Conservation (phyloP, 2,329 filamentous ascomycete genomes). For the Colletotrichum truncatum region DNA sequence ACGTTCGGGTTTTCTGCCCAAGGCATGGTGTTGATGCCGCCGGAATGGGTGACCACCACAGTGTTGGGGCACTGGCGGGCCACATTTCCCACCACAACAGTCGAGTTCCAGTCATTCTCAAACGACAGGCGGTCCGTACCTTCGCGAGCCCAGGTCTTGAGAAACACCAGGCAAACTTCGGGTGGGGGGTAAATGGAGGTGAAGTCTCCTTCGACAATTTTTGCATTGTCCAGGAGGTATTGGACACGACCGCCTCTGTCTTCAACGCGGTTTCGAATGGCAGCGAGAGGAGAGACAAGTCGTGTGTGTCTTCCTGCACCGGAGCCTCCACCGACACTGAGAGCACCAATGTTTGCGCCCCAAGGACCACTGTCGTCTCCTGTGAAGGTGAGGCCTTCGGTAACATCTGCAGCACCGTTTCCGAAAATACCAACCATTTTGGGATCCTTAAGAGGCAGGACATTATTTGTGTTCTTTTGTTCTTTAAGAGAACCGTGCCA, state of each 20-base stretch:
- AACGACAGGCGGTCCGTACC: conserved; percentile 67
- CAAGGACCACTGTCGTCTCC: no score
- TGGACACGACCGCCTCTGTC: conserved; percentile 62
- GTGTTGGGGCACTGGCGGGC: conserved; percentile 61
- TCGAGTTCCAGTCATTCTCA: conserved; percentile 71
- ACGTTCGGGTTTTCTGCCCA: conserved; percentile 63
- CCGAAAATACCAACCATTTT: conserved; percentile 68
- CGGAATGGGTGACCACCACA: conserved; percentile 70
- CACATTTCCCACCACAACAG: conserved; percentile 64
- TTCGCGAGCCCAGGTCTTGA: conserved; percentile 74
- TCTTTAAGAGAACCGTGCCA: conserved; percentile 74
- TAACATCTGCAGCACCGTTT: conserved; percentile 66
- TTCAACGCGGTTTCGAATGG: conserved; percentile 66
- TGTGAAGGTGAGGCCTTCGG: conserved; percentile 11
- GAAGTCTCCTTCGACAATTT: conserved; percentile 59
- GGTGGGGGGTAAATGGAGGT: conserved; percentile 57
- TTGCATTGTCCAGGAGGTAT: conserved; percentile 52
- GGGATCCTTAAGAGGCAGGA: conserved; percentile 65
- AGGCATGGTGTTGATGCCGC: conserved; percentile 63
- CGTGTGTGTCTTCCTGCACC: conserved; percentile 71
- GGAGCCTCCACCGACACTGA: conserved; percentile 75
- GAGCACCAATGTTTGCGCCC: conserved; percentile 61
- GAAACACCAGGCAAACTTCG: conserved; percentile 74
- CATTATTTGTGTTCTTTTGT: conserved; percentile 60
- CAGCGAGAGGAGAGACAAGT: conserved; percentile 71